A percentile compares a stretch with the other conserved stretches of the same genome.
Evolutionary conservation across 2,329 filamentous ascomycete species (phyloP).

Genomic region (Teratosphaeria zuluensis): DNA sequence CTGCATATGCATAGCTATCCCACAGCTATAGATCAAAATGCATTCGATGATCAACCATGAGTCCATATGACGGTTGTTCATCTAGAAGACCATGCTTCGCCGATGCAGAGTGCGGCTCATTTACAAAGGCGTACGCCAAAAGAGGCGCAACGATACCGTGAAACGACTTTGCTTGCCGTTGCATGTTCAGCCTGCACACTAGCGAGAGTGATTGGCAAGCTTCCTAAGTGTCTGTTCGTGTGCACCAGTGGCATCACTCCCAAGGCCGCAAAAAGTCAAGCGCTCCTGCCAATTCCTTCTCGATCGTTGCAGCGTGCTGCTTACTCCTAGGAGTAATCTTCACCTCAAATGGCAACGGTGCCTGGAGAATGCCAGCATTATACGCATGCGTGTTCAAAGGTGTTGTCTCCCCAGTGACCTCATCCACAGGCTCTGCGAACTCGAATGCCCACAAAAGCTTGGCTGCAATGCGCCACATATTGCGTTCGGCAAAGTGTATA

Average conservation of each 20-base stretch:
- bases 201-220: neutral
- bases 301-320: neutral
- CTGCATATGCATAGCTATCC: too few relatives aligned
- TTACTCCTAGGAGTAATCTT: neutral
- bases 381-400: neutral
- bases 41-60: too few relatives aligned
- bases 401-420: neutral
- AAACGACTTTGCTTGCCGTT: neutral
- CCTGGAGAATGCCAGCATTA: neutral
- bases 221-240: neutral
- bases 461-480: constrained; percentile 31
- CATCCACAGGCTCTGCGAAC: constrained; percentile 5
- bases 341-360: neutral
- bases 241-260: neutral
- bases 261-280: neutral
- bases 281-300: neutral
- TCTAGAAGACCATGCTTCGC: too few relatives aligned
- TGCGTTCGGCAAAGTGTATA: constrained; percentile 43
- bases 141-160: neutral
- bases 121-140: neutral
- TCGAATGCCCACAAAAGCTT: constrained; percentile 44
- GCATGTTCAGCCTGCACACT: constrained; percentile 1
- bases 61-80: too few relatives aligned
- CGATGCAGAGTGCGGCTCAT: neutral
- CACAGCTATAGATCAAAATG: too few relatives aligned